Percentiles rank a stretch among this genome's conserved stretches.
These are phyloP conservation scores for Eimeria praecox DNA, from an alignment of 169 alveolate genomes.

Conservation along the genomic window DNA sequence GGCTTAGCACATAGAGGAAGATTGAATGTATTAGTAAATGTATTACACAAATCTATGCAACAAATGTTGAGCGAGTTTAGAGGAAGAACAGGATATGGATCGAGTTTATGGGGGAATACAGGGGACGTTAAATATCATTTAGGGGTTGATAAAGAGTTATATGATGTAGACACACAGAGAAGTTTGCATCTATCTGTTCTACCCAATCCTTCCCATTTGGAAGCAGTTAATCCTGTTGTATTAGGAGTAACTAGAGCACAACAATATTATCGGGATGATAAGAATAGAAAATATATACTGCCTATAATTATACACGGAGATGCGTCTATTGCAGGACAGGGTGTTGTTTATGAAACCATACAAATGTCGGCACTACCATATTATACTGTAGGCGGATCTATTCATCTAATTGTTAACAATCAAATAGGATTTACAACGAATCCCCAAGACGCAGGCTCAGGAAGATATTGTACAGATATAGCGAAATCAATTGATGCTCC, in stretches of 20 bases:
- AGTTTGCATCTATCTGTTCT: conserved; percentile 90
- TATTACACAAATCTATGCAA: conserved; percentile 94
- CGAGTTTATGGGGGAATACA: conserved; percentile 86
- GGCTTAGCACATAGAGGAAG: conserved; percentile 99
- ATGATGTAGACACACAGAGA: conserved; percentile 87
- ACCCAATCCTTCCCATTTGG: conserved; percentile 97
- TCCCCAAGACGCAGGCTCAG: conserved; percentile 94
- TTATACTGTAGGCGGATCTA: conserved; percentile 85
- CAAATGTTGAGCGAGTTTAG: conserved; percentile 93
- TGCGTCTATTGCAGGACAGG: conserved; percentile 98
- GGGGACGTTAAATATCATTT: conserved; percentile 98
- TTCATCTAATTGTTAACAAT: conserved; percentile 93
- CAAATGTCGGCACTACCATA: conserved; percentile 94
- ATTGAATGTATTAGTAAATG: conserved; percentile 94
- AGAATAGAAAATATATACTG: conserved; percentile 82
- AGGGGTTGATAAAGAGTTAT: conserved; percentile 91
- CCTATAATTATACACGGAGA: conserved; percentile 97
- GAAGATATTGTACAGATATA: conserved; percentile 93
- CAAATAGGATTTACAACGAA: conserved; percentile 97
- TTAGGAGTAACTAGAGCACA: conserved; percentile 95
- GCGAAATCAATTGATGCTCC: conserved; percentile 97
- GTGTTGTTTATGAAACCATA: conserved; percentile 96
- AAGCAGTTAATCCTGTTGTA: conserved; percentile 96
- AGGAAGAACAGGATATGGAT: conserved; percentile 88
- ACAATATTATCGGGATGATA: conserved; percentile 89